phyloP scores from a whole-genome alignment of 2,329 filamentous ascomycete genomes.

The Mycosphaerella sp. region DNA sequence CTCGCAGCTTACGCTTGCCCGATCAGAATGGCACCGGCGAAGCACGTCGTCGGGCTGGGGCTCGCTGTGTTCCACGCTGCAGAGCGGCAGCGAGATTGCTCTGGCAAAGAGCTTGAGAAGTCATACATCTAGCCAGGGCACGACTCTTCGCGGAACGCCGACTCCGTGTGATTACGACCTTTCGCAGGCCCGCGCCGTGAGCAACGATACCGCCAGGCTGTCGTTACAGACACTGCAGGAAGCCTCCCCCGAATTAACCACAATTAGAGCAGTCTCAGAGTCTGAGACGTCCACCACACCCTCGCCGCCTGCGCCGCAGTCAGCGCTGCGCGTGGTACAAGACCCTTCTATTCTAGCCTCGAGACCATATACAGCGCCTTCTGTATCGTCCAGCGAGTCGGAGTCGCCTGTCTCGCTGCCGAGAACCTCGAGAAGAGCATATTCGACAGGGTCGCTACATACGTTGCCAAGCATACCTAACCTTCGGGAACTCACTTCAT shows the following conservation, averaged over 20 bases:
- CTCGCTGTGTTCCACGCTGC: constrained; percentile 27
- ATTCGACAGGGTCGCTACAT: constrained; percentile 17
- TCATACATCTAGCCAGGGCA: constrained; percentile 27
- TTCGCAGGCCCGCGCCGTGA: constrained; percentile 18
- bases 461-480: constrained; percentile 16
- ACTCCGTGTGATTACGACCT: constrained; percentile 27
- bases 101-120: constrained; percentile 20
- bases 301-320: constrained; percentile 16
- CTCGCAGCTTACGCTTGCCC: constrained; percentile 20
- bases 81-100: constrained; percentile 23
- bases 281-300: constrained; percentile 17
- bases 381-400: constrained; percentile 15
- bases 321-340: constrained; percentile 16
- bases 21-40: constrained; percentile 26
- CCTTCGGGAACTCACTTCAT: constrained; percentile 15
- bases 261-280: constrained; percentile 19
- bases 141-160: constrained; percentile 29
- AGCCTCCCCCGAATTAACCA: constrained; percentile 24
- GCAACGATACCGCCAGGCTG: constrained; percentile 12
- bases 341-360: constrained; percentile 11
- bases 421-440: constrained; percentile 14
- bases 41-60: constrained; percentile 27
- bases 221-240: constrained; percentile 29
- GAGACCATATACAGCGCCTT: constrained; percentile 15
- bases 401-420: constrained; percentile 9